phyloP scores from a whole-genome alignment of 2,329 filamentous ascomycete species.

The Ampelomyces quisqualis region DNA sequence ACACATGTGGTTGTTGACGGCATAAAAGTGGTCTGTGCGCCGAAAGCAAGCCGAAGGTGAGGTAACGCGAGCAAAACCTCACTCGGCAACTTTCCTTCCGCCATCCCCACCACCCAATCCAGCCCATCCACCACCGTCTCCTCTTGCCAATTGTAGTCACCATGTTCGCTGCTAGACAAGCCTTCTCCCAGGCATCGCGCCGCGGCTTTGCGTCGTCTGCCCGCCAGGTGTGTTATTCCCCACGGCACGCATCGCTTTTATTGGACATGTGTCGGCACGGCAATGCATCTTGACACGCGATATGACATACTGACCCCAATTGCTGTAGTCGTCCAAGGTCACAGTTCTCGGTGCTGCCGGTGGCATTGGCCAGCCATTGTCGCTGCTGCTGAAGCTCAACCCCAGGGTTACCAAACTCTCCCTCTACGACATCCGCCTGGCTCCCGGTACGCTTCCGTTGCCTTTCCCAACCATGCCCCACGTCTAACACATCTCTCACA shows the following conservation, averaged over 20 bases:
- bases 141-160: constrained; percentile 23
- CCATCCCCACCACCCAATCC: constrained; percentile 21
- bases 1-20: no score
- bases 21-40: no score
- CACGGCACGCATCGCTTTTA: constrained; percentile 25
- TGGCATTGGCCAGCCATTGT: constrained; percentile 97
- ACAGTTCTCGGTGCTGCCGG: constrained; percentile 94
- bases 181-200: constrained; percentile 54
- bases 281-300: constrained; percentile 14
- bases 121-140: constrained; percentile 27
- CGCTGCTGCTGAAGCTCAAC: constrained; percentile 98
- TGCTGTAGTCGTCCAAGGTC: constrained; percentile 84
- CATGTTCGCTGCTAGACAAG: constrained; percentile 69
- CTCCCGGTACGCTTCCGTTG: constrained; percentile 67
- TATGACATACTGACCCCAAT: constrained; percentile 23
- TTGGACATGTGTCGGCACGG: constrained; percentile 11
- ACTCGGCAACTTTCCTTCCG: constrained; percentile 13
- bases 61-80: constrained; percentile 24
- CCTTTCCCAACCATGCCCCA: background rate
- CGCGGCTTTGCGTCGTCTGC: constrained; percentile 56
- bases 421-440: constrained; percentile 96
- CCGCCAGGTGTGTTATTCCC: constrained; percentile 49
- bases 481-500: constrained; percentile 44
- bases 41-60: constrained; percentile 19
- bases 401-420: constrained; percentile 89